Conservation (phyloP, 1,284 basidiomycete genomes). For the Caloboletus inedulis region DNA sequence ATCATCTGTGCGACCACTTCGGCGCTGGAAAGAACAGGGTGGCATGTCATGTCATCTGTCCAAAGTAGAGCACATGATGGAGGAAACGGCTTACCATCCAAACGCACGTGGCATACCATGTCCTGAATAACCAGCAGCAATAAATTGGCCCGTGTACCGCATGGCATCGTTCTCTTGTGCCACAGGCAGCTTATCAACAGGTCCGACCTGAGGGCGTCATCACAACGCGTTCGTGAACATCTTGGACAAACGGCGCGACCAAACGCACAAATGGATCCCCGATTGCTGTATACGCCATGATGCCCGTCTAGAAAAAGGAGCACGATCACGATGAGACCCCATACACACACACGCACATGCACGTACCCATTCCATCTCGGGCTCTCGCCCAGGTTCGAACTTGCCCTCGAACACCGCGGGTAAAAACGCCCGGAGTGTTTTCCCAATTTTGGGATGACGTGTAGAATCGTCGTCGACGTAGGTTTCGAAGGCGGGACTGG, state of each 20-base stretch:
- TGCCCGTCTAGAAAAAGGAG: conserved; percentile 57
- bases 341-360: neutral
- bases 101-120: conserved; percentile 82
- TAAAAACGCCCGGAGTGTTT: conserved; percentile 53
- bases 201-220: conserved; percentile 53
- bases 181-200: conserved; percentile 40
- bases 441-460: conserved; percentile 47
- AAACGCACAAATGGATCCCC: conserved; percentile 66
- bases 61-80: neutral
- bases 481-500: conserved; percentile 44
- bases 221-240: neutral
- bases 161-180: conserved; percentile 15
- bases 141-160: conserved; percentile 57
- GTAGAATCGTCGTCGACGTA: conserved; percentile 61
- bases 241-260: neutral
- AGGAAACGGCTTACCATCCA: conserved; percentile 40
- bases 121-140: conserved; percentile 72
- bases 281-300: conserved; percentile 72
- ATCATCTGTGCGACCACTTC: conserved; percentile 68
- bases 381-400: conserved; percentile 44
- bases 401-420: conserved; percentile 56
- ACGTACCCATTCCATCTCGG: conserved; percentile 74
- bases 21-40: conserved; percentile 46
- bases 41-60: neutral
- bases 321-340: neutral